Percentiles rank a stretch among this genome's conserved stretches.
These are phyloP conservation scores for Talaromyces verruculosus DNA, from an alignment of 2,329 filamentous ascomycete genomes.

Conservation along the genomic window DNA sequence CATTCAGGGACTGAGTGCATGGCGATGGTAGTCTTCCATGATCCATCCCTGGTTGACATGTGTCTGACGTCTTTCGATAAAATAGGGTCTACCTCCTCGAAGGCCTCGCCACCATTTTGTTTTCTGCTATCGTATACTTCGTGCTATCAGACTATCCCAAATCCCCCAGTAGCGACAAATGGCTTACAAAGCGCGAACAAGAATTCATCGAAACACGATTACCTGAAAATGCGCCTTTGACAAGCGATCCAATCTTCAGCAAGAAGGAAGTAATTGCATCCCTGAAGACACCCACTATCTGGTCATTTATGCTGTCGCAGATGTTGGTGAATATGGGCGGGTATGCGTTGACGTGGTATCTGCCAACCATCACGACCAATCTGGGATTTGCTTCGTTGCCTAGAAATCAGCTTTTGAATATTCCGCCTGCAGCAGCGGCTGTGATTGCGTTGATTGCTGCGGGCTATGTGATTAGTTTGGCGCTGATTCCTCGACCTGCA, in stretches of 20 bases:
- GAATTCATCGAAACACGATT: slow-evolving; percentile 43
- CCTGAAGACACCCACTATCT: slow-evolving; percentile 38
- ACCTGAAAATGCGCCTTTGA: slow-evolving; percentile 42
- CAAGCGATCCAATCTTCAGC: slow-evolving; percentile 39
- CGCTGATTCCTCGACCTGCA: background rate
- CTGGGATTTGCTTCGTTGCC: slow-evolving; percentile 47
- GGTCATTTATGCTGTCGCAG: slow-evolving; percentile 40
- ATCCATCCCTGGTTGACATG: background rate
- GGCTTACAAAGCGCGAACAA: slow-evolving; percentile 43
- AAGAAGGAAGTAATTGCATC: slow-evolving; percentile 38
- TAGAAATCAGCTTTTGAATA: slow-evolving; percentile 48
- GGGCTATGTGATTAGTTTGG: background rate
- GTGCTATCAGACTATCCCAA: slow-evolving; percentile 50
- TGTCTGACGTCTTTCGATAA: background rate
- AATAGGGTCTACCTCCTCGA: slow-evolving; percentile 45
- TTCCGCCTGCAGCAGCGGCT: slow-evolving; percentile 47
- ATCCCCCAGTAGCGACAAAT: slow-evolving; percentile 37
- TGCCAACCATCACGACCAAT: slow-evolving; percentile 45
- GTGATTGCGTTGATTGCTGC: slow-evolving; percentile 44
- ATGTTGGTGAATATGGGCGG: slow-evolving; percentile 45
- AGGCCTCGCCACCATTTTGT: slow-evolving; percentile 45
- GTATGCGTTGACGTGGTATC: slow-evolving; percentile 45
- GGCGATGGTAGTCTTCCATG: slow-evolving; percentile 24
- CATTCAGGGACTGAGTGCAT: slow-evolving; percentile 26
- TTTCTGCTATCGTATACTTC: slow-evolving; percentile 40